Base-by-base conservation (phyloP, 2,329 filamentous ascomycete species). In the Emmonsia crescens region DNA sequence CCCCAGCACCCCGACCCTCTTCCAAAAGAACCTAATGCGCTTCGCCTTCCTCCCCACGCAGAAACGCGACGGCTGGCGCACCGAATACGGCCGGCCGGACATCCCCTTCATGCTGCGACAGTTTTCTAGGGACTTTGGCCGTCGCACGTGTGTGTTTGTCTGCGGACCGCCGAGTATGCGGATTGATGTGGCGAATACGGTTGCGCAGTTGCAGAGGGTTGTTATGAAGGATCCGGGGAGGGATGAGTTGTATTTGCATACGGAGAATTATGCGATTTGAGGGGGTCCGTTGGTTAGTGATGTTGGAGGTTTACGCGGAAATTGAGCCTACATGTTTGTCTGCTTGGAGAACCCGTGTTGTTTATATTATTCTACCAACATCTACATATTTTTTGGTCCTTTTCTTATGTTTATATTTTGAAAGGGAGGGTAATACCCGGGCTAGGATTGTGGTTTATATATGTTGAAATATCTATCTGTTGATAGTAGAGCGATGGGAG, bases 221-320 rank as follows among this genome's bases (percentile, higher is more conserved):
- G 91, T 97, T 57, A 91, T 90, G 88, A 85, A 83, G 5, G 87
- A 91, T 68, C 83, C 86, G 40, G 82, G 83, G 68, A 83, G 88
- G 55, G 92, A 96, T 71, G 93, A 96, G 81, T 89, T 97, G 60
- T 96, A 92, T 73, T 75, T 96, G 73, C 93, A 96, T 78, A 89
- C 92, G 3, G 93, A 97, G 80, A 96, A 96, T 74, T 96, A 96
- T 77, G 89, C 91, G 59, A 80, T 96, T 64, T 96, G 55, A 57
- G 49, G 36, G 49, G 49, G 12, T 31, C n/a, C 8, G 16, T 21
- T 46, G 21, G 19, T 19, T 9, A 6, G 36, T 9, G 12, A 16
- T 16, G 9, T 5, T 27, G 12, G 46, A 27, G 46, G n/a, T n/a
- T n/a, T n/a, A n/a, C n/a, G n/a, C n/a, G n/a, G n/a, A n/a, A n/a